These are phyloP conservation scores for Cladosporium sp. DNA, from an alignment of 2,329 filamentous ascomycete genomes.

Conservation along the genomic window DNA sequence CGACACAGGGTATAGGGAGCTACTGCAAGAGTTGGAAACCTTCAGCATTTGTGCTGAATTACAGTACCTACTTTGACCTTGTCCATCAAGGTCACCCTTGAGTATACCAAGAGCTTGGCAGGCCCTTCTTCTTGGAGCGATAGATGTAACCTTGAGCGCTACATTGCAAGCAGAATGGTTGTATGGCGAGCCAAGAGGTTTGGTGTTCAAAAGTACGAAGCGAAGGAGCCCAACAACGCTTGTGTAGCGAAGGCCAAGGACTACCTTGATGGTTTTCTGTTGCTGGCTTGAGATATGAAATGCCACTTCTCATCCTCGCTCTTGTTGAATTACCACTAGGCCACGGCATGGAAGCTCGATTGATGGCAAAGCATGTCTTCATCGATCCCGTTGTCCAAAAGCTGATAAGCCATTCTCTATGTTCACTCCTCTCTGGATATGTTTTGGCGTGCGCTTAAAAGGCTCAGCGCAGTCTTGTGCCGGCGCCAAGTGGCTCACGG, in stretches of 20 bases:
- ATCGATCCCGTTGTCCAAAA: neutral
- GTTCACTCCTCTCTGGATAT: neutral
- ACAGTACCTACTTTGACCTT: neutral
- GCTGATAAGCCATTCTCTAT: neutral
- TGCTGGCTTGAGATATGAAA: neutral
- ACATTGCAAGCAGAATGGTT: neutral
- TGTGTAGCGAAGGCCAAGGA: slow-evolving; percentile 11
- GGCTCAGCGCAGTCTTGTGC: neutral
- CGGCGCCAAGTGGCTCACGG: neutral
- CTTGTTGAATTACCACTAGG: neutral
- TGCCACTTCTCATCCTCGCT: neutral
- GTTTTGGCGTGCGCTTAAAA: neutral
- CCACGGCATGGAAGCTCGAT: neutral
- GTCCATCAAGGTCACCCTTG: slow-evolving; percentile 10
- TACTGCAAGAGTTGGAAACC: neutral
- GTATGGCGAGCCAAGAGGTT: slow-evolving; percentile 13
- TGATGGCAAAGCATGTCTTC: neutral
- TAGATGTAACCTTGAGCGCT: neutral
- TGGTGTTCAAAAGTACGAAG: neutral
- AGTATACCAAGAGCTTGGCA: slow-evolving; percentile 17
- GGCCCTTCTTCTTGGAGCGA: neutral
- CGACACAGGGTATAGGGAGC: neutral
- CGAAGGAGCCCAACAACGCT: slow-evolving; percentile 17
- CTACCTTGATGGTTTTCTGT: slow-evolving; percentile 15
- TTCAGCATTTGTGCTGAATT: neutral